Conservation (phyloP, 2,329 filamentous ascomycete genomes). For the Penicillium rolfsii region DNA sequence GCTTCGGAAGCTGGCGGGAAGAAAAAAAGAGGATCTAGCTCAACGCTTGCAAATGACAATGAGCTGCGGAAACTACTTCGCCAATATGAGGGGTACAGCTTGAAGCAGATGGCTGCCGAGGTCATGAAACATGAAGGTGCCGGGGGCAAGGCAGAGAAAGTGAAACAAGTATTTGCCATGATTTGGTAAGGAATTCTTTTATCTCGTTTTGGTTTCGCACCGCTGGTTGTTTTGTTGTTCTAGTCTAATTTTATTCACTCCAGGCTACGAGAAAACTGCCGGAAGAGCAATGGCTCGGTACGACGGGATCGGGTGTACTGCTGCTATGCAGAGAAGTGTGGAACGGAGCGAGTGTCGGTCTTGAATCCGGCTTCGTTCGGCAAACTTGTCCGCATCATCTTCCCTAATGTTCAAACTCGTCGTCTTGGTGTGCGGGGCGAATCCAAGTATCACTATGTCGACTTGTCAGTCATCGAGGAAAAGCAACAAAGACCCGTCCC, state of each 20-base stretch:
- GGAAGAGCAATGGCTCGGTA: constrained; percentile 65
- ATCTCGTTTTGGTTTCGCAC: not conserved
- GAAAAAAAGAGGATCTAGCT: constrained; percentile 53
- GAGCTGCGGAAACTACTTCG: constrained; percentile 52
- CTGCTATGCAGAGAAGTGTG: constrained; percentile 90
- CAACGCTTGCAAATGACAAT: constrained; percentile 54
- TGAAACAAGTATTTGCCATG: constrained; percentile 58
- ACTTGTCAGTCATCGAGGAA: constrained; percentile 52
- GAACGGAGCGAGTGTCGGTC: constrained; percentile 89
- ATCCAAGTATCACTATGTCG: constrained; percentile 93
- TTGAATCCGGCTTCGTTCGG: constrained; percentile 97
- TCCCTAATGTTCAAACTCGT: constrained; percentile 90
- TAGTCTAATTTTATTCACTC: not conserved
- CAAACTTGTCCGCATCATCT: constrained; percentile 93
- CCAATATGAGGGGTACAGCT: constrained; percentile 50
- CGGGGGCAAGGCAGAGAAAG: constrained; percentile 55
- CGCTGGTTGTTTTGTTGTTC: constrained; percentile 6
- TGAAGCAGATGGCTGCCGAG: constrained; percentile 54
- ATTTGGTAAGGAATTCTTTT: constrained; percentile 48
- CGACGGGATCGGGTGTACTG: constrained; percentile 92
- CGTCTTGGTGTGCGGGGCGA: constrained; percentile 91
- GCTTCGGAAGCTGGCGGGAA: constrained; percentile 48
- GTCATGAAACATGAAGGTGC: constrained; percentile 54
- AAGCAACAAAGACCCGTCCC: constrained; percentile 42
- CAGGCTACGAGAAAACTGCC: constrained; percentile 54